Base-by-base conservation (phyloP, 495 filamentous ascomycete genomes). In the Penicillium canariense region DNA sequence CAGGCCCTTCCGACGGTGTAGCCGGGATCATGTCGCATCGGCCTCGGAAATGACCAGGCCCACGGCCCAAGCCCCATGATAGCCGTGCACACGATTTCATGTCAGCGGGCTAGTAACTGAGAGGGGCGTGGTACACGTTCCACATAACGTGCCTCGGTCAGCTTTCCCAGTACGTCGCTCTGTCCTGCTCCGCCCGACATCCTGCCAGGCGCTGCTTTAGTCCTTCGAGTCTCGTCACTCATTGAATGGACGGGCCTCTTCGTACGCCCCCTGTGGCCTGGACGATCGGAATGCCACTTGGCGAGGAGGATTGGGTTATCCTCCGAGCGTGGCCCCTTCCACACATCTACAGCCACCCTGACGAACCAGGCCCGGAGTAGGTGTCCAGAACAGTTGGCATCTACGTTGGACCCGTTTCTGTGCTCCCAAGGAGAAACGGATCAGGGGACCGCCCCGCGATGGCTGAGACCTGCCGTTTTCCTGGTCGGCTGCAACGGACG, bases 1-100 rank as follows among this genome's bases (percentile, higher is more conserved):
- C 56, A 56, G 28, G 38, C 38, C 38, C 55, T 59, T 53, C 50
- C 61, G 57, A 62, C 61, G 58, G 64, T 65, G 64, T 65, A 61
- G 18, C 32, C 17, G 32, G 32, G 1, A 15, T n/a, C 38, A 25
- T 42, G 38, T 42, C 38, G 52, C 55, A 60, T 58, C 48, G 39
- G 50, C 27, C 53, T 31, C 27, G 56, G 43, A 39, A 46, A 61
- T 55, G 60, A 57, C 47, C 40, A 49, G 38, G 25, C 38, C 20
- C 38, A 44, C 30, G 38, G 20, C 22, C n/a, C 9, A 38, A 27
- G 8, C 20, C n/a, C n/a, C n/a, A n/a, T n/a, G 9, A 20, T 14
- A 28, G 15, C 36, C 35, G 17, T 32, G 36, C 48, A 15, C 36
- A 17, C 27, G 27, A 39, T 34, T 35, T 48, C 40, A 57, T 52